Evolutionary conservation across 1,139 yeast species (phyloP).

Genomic region (Meyerozyma sp.): DNA sequence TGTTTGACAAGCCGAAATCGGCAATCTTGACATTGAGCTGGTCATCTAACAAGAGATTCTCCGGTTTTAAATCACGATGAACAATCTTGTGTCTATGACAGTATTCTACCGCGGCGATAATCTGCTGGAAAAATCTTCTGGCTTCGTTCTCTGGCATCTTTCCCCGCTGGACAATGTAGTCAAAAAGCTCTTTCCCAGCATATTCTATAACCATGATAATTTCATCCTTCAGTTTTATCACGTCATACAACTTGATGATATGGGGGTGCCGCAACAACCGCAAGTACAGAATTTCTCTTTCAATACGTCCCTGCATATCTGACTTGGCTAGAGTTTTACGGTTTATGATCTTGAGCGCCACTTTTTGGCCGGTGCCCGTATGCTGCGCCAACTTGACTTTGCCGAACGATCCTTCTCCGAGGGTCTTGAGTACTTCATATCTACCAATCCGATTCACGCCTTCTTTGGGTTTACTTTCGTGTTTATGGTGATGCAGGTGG

Average conservation of each 20-base stretch:
- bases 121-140: slow-evolving; percentile 92
- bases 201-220: slow-evolving; percentile 97
- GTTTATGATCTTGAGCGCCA: slow-evolving; percentile 91
- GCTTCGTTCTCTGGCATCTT: slow-evolving; percentile 95
- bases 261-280: slow-evolving; percentile 92
- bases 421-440: slow-evolving; percentile 88
- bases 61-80: slow-evolving; percentile 94
- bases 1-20: slow-evolving; percentile 91
- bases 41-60: slow-evolving; percentile 85
- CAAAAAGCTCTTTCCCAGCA: slow-evolving; percentile 94
- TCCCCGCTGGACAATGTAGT: slow-evolving; percentile 92
- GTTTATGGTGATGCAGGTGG: slow-evolving; percentile 11
- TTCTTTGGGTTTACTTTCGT: slow-evolving; percentile 7
- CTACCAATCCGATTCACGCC: slow-evolving; percentile 62
- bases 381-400: slow-evolving; percentile 95
- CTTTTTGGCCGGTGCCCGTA: slow-evolving; percentile 85
- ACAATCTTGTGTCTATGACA: slow-evolving; percentile 98
- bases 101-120: slow-evolving; percentile 95
- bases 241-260: slow-evolving; percentile 92
- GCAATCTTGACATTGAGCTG: slow-evolving; percentile 92
- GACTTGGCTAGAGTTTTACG: slow-evolving; percentile 89
- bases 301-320: slow-evolving; percentile 97
- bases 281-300: slow-evolving; percentile 88
- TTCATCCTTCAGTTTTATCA: slow-evolving; percentile 91
- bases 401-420: slow-evolving; percentile 98